phyloP scores from a whole-genome alignment of 768 basidiomycete species.

The Tubosaeta sp. region DNA sequence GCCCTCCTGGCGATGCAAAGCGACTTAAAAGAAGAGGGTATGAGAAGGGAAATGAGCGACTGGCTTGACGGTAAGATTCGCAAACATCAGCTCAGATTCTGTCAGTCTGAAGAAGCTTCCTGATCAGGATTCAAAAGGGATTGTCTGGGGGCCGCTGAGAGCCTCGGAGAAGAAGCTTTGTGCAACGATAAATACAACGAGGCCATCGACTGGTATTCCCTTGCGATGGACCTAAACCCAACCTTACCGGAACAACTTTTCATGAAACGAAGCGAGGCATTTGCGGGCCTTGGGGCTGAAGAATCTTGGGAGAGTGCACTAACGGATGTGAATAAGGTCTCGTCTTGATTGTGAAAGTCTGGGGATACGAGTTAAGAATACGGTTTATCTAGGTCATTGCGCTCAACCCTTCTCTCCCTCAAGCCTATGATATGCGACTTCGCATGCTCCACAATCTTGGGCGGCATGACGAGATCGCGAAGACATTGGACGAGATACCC shows the following conservation, averaged over 20 bases:
- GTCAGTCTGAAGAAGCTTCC: not conserved
- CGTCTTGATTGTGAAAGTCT: not conserved
- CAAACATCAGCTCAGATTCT: not conserved
- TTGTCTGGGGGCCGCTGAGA: not conserved
- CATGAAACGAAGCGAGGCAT: constrained; percentile 9
- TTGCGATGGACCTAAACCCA: not conserved
- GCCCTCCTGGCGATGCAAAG: not conserved
- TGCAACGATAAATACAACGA: not conserved
- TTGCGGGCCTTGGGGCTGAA: not conserved
- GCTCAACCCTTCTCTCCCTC: not conserved
- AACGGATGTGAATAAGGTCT: constrained; percentile 7
- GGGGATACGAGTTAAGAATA: no score
- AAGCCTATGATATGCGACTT: constrained; percentile 1
- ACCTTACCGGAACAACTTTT: not conserved
- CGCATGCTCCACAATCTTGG: constrained; percentile 1
- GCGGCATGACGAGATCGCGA: not conserved
- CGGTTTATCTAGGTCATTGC: not conserved
- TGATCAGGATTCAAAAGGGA: not conserved
- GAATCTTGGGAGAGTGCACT: constrained; percentile 7
- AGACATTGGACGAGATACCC: not conserved
- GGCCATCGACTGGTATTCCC: constrained; percentile 1
- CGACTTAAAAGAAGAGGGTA: not conserved
- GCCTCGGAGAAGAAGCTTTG: constrained; percentile 3
- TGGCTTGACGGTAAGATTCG: not conserved
- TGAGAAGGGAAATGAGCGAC: not conserved